Evolutionary conservation across 2,329 filamentous ascomycete genomes (phyloP).

Genomic region (Harringtonia aguacate): DNA sequence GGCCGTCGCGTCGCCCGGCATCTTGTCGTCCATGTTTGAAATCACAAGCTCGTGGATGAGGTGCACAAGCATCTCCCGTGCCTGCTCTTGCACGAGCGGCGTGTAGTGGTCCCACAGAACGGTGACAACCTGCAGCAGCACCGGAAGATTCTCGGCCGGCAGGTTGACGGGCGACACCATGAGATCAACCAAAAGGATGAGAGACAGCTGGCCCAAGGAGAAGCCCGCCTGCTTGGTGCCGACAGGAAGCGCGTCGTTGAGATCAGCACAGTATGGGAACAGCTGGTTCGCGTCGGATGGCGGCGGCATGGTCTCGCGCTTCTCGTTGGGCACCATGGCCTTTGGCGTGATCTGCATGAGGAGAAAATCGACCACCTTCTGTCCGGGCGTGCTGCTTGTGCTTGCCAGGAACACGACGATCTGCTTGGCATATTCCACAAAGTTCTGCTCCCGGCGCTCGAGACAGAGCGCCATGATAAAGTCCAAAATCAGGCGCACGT

Average conservation of each 20-base stretch:
- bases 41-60: conserved; percentile 94
- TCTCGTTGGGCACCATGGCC: conserved; percentile 92
- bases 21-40: conserved; percentile 59
- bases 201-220: conserved; percentile 81
- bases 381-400: conserved; percentile 59
- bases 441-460: conserved; percentile 92
- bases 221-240: conserved; percentile 89
- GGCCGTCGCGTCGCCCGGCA: conserved; percentile 47
- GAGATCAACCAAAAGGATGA: conserved; percentile 89
- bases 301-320: conserved; percentile 50
- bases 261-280: conserved; percentile 82
- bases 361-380: conserved; percentile 89
- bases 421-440: conserved; percentile 95
- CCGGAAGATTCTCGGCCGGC: conserved; percentile 66
- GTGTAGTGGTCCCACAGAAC: conserved; percentile 98
- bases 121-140: conserved; percentile 81
- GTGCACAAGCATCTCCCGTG: conserved; percentile 94
- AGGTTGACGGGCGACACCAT: conserved; percentile 89
- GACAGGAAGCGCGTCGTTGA: conserved; percentile 67
- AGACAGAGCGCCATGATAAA: conserved; percentile 93
- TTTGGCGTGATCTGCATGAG: conserved; percentile 85
- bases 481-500: conserved; percentile 87
- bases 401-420: conserved; percentile 94
- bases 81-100: conserved; percentile 88
- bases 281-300: background rate